Percentiles rank a stretch among this genome's conserved stretches.
phyloP scores from a whole-genome alignment of 78 protist genomes.

The Dictyostelium brefeldianum region DNA sequence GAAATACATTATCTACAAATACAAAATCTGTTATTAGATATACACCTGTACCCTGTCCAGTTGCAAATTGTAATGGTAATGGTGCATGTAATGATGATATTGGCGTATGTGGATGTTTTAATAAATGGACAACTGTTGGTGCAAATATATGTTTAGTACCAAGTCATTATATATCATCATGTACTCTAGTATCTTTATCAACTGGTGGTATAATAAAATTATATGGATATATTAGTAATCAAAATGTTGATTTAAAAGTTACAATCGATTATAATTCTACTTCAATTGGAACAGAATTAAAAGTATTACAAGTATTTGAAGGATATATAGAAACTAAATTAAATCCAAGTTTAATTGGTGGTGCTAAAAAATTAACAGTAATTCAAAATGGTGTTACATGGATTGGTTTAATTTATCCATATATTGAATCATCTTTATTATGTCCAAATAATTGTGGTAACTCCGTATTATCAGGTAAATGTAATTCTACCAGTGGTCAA shows the following conservation, averaged over 20 bases:
- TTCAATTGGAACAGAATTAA: no score
- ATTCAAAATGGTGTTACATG: not conserved
- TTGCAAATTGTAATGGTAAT: not conserved
- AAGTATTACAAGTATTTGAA: no score
- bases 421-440: not conserved
- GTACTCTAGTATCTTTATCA: not conserved
- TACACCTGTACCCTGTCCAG: not conserved
- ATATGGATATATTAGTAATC: not conserved
- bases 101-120: not conserved
- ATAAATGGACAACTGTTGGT: not conserved
- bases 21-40: no score
- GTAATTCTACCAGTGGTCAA: not conserved
- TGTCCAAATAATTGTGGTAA: constrained; percentile 4
- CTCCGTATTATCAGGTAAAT: not conserved
- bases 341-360: not conserved
- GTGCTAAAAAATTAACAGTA: not conserved
- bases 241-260: not conserved
- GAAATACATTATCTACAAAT: no score
- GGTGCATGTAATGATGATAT: not conserved
- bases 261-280: not conserved
- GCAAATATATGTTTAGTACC: not conserved
- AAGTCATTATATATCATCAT: not conserved
- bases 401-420: not conserved
- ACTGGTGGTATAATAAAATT: not conserved
- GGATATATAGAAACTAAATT: no score